Percentiles rank a stretch among this genome's conserved stretches.
Evolutionary conservation across 2,329 filamentous ascomycete species (phyloP).

Genomic region (Fusarium succisae): DNA sequence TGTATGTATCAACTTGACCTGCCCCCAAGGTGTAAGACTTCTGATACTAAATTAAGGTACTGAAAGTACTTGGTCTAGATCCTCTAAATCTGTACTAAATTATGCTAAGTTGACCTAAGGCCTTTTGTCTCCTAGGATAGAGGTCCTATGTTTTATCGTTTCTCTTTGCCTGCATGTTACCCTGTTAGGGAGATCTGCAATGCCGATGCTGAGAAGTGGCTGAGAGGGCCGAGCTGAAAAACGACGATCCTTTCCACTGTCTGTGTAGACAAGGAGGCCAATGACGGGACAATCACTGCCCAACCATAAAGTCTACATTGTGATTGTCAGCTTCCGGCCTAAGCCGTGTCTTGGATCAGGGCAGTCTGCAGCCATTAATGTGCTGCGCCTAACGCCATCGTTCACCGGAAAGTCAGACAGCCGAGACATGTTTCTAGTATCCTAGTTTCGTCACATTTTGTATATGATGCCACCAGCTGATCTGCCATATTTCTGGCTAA

Average conservation of each 20-base stretch:
- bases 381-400: neutral
- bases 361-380: neutral
- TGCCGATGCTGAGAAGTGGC: neutral
- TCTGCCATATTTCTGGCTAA: rapidly evolving
- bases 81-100: too few species aligned
- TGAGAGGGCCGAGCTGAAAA: neutral
- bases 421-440: neutral
- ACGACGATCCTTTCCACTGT: neutral
- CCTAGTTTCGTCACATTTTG: neutral
- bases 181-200: neutral
- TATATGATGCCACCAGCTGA: rapidly evolving
- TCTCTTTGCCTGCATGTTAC: too few species aligned
- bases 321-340: too few species aligned
- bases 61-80: too few species aligned
- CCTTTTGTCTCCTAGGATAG: too few species aligned
- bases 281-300: too few species aligned
- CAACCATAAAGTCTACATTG: too few species aligned
- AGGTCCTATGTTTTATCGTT: too few species aligned
- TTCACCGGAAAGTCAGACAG: neutral
- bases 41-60: too few species aligned
- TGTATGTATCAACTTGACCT: rapidly evolving
- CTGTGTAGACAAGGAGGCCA: neutral
- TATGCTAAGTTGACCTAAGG: too few species aligned
- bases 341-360: neutral
- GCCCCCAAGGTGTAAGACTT: too few species aligned